A percentile compares a stretch with the other conserved stretches of the same genome.
Evolutionary conservation across 225 moss, liverwort and hornwort species (phyloP).

Genomic region (Climacium dendroides): DNA sequence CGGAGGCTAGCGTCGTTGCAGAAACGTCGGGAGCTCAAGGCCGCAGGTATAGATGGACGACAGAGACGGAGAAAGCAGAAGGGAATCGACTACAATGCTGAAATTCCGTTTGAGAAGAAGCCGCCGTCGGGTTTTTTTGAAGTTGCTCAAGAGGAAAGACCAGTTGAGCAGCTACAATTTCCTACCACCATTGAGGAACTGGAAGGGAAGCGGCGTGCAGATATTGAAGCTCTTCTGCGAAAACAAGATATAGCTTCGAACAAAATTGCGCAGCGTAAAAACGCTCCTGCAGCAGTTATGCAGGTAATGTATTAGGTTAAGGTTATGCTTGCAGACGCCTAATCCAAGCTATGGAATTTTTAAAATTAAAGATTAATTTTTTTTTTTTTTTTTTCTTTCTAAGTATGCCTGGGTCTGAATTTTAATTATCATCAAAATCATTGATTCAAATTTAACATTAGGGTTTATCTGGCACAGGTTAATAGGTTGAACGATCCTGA

Average conservation of each 20-base stretch:
- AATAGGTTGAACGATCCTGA: constrained; percentile 88
- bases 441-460: not conserved
- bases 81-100: constrained; percentile 92
- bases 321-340: not conserved
- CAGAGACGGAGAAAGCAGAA: constrained; percentile 87
- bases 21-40: constrained; percentile 89
- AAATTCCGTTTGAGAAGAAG: constrained; percentile 87
- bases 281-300: constrained; percentile 74
- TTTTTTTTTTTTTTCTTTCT: not conserved
- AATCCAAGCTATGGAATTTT: not conserved
- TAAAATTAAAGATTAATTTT: not conserved
- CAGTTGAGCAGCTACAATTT: constrained; percentile 73
- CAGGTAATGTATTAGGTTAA: constrained; percentile 19
- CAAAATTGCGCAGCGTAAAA: constrained; percentile 71
- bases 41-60: constrained; percentile 84
- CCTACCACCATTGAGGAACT: constrained; percentile 84
- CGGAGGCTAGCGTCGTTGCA: constrained; percentile 83
- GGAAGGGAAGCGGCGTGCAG: constrained; percentile 84
- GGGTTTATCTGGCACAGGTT: constrained; percentile 32
- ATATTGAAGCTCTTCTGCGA: constrained; percentile 65
- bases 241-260: constrained; percentile 79
- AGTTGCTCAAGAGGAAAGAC: constrained; percentile 61
- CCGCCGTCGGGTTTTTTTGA: constrained; percentile 81
- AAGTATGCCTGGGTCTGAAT: not conserved
- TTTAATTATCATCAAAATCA: not conserved